Evolutionary conservation across 176 grass and related monocot genomes (phyloP), one percentile per base, ranked within the genome.

Genomic region (Cenchrus purpureus): DNA sequence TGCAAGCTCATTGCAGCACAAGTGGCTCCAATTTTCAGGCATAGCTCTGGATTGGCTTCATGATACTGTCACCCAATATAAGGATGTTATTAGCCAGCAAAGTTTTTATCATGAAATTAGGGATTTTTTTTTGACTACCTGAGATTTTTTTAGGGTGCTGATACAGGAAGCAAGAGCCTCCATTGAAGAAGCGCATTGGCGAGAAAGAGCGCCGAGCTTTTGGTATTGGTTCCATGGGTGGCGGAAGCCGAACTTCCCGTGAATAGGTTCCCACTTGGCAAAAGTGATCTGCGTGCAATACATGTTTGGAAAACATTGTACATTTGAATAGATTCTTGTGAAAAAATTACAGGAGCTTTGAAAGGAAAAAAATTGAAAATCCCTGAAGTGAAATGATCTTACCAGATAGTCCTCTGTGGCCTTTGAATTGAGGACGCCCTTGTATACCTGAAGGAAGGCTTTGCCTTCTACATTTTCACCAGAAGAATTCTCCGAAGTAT

Each of bases 151-250:
- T 15, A 83, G 87, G 4, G 83, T 83, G 68, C 74, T 77, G 61
- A 94, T 70, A 71, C 83, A 90, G 19, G 89, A 88, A 50, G 89
- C 78, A 60, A 98, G 87, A 51, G 85, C 89, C 34, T 95, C 91
- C 96, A 98, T 93, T 28, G 93, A 93, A 75, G 89, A 84, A 25
- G 89, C 93, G 4, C 93, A 98, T 61, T 93, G 89, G 37, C 96
- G 96, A 57, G 74, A 87, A 28, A 92, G 83, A 78, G 85, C 70
- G 56, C 96, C 96, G 14, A 98, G 68, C 72, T 89, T 93, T 14
- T 90, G 91, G 77, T 98, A 98, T 55, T 95, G 93, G 73, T 74
- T 79, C 96, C 96, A 98, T 12, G 96, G 96, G 79, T 95, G 89
- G 15, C 85, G 89, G 77, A 95, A 93, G 40, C 83, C 56, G 77